Percentiles rank a stretch among this genome's conserved stretches.
phyloP scores from a whole-genome alignment of 257 asterid species.

The Ehretia macrophylla region DNA sequence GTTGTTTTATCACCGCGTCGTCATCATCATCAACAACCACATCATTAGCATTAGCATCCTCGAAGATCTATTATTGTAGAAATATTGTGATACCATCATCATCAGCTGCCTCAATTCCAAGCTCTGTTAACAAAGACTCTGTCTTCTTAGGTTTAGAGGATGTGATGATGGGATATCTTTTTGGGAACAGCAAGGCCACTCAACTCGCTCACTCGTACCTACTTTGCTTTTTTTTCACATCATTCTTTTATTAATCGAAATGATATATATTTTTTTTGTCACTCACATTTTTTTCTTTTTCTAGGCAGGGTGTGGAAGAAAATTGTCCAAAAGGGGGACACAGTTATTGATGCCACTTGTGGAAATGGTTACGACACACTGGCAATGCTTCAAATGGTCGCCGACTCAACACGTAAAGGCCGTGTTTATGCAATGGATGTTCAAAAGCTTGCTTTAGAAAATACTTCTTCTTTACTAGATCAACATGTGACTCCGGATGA shows the following conservation, averaged over 20 bases:
- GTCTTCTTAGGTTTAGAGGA: conserved; percentile 34
- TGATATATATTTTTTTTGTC: too few species aligned
- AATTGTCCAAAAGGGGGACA: conserved; percentile 70
- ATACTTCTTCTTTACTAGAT: conserved; percentile 63
- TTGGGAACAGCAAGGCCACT: conserved; percentile 78
- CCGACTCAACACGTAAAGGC: conserved; percentile 41
- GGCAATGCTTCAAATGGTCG: conserved; percentile 63
- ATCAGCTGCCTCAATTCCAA: neutral
- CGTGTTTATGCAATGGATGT: conserved; percentile 84
- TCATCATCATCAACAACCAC: too few species aligned
- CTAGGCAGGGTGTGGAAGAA: conserved; percentile 71
- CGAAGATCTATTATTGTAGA: neutral
- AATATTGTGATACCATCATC: neutral
- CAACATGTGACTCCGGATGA: conserved; percentile 46
- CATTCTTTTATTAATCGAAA: neutral
- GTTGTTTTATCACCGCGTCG: neutral
- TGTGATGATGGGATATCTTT: conserved; percentile 59
- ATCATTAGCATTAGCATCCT: neutral
- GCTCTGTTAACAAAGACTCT: neutral
- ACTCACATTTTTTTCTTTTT: neutral
- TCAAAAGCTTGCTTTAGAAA: conserved; percentile 71
- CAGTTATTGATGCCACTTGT: conserved; percentile 89
- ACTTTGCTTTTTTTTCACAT: neutral
- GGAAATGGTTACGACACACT: conserved; percentile 92
- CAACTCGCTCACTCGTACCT: conserved; percentile 92